phyloP scores from a whole-genome alignment of 163 green algal species.

The Trebouxiophyceae sp. region DNA sequence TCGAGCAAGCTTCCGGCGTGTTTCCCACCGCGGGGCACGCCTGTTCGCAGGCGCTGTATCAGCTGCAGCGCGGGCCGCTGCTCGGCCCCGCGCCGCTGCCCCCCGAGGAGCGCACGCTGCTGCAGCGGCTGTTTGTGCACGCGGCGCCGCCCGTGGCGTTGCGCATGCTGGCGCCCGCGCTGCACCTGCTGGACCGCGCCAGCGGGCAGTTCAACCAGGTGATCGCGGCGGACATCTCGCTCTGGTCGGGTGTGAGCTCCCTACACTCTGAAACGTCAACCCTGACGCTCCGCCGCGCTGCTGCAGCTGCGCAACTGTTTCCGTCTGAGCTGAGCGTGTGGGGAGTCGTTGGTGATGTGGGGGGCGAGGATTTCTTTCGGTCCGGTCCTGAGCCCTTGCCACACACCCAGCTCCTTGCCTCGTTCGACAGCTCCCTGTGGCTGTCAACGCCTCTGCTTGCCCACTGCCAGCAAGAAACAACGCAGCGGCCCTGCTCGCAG shows the following conservation, averaged over 20 bases:
- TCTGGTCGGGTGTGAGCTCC: slow-evolving; percentile 1
- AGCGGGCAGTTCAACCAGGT: slow-evolving; percentile 1
- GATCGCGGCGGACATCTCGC: not conserved
- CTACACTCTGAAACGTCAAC: not conserved
- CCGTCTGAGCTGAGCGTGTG: too few species aligned
- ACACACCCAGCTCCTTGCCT: too few species aligned
- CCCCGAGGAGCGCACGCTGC: slow-evolving; percentile 32
- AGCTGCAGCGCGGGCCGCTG: slow-evolving; percentile 39
- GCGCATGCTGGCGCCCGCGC: slow-evolving; percentile 19
- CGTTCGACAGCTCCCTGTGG: too few species aligned
- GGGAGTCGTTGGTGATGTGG: too few species aligned
- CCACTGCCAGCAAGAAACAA: too few species aligned
- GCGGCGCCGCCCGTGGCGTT: slow-evolving; percentile 18
- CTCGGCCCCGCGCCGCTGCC: slow-evolving; percentile 26
- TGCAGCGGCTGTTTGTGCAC: slow-evolving; percentile 33
- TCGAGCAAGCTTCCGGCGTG: too few species aligned
- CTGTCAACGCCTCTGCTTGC: too few species aligned
- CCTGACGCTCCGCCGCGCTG: not conserved
- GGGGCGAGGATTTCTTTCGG: too few species aligned
- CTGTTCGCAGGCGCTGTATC: slow-evolving; percentile 38
- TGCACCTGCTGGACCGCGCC: slow-evolving; percentile 5
- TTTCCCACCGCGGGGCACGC: not conserved
- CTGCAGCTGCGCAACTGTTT: too few species aligned
- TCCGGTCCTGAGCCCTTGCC: too few species aligned
- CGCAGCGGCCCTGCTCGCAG: too few species aligned